Percentiles rank a stretch among this genome's conserved stretches.
Conservation (phyloP, 176 grass and related monocot genomes). For the Musa acuminata region DNA sequence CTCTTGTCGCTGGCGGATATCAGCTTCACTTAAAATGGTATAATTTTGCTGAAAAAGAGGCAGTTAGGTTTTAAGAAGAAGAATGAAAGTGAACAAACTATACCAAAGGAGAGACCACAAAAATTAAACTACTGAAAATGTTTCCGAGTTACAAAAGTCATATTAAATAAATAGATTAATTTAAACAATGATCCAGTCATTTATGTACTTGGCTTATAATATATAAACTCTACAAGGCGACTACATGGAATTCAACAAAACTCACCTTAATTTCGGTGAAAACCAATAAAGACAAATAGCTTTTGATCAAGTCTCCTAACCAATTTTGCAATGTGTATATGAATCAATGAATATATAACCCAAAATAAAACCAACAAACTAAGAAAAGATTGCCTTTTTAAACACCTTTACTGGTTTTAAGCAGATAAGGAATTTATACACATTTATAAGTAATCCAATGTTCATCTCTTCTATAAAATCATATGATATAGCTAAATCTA, state of each 20-base stretch:
- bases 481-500: too few relatives aligned
- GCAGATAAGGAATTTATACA: too few relatives aligned
- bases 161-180: neutral
- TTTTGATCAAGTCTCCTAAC: neutral
- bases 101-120: neutral
- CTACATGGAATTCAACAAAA: neutral
- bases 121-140: neutral
- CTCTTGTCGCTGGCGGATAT: neutral
- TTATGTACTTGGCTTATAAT: too few relatives aligned
- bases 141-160: neutral
- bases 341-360: neutral
- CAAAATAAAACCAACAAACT: neutral
- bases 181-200: neutral
- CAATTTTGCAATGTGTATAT: neutral
- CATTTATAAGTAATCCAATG: too few relatives aligned
- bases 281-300: neutral
- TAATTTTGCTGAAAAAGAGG: neutral
- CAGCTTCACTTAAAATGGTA: conserved; percentile 1
- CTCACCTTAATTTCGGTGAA: neutral
- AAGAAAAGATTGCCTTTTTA: too few relatives aligned
- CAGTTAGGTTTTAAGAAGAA: neutral
- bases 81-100: neutral
- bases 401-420: too few relatives aligned
- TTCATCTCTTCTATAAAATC: too few relatives aligned
- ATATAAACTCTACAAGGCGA: neutral